Evolutionary conservation across 2,329 filamentous ascomycete species (phyloP).

Genomic region (Hymenoscyphus repandus): DNA sequence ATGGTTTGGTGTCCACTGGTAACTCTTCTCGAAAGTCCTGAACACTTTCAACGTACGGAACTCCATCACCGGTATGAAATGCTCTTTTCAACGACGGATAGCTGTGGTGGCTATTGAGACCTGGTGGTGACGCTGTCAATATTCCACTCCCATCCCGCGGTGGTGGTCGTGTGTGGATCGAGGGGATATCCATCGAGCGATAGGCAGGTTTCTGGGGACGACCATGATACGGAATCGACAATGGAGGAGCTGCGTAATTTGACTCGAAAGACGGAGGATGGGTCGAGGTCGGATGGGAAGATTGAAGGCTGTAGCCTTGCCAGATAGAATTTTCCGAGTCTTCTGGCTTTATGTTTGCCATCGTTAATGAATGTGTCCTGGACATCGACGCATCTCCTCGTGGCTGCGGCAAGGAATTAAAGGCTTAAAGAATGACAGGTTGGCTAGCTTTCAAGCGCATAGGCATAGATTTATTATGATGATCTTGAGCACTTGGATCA

Average conservation of each 20-base stretch:
- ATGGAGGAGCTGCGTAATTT: conserved; percentile 20
- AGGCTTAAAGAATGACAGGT: conserved; percentile 13
- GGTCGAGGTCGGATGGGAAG: conserved; percentile 17
- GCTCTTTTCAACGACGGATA: conserved; percentile 31
- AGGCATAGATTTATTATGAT: conserved; percentile 18
- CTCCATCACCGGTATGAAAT: conserved; percentile 25
- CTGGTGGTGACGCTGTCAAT: conserved; percentile 25
- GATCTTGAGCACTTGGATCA: conserved; percentile 22
- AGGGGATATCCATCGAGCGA: conserved; percentile 29
- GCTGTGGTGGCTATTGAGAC: conserved; percentile 28
- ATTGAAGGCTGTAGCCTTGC: conserved; percentile 29
- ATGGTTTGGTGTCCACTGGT: conserved; percentile 26
- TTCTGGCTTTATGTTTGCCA: conserved; percentile 32
- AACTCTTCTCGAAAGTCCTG: conserved; percentile 29
- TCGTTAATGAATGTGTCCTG: conserved; percentile 29
- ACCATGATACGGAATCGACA: conserved; percentile 25
- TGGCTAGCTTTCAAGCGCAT: conserved; percentile 16
- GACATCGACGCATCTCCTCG: conserved; percentile 29
- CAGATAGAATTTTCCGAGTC: conserved; percentile 28
- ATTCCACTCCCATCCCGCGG: conserved; percentile 20
- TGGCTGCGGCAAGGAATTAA: conserved; percentile 13
- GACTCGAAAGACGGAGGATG: conserved; percentile 25
- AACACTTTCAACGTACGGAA: conserved; percentile 25
- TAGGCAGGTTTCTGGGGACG: conserved; percentile 25
- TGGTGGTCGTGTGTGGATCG: conserved; percentile 22